phyloP scores from a whole-genome alignment of 2,329 filamentous ascomycete species.

The Metarhizium robertsii region DNA sequence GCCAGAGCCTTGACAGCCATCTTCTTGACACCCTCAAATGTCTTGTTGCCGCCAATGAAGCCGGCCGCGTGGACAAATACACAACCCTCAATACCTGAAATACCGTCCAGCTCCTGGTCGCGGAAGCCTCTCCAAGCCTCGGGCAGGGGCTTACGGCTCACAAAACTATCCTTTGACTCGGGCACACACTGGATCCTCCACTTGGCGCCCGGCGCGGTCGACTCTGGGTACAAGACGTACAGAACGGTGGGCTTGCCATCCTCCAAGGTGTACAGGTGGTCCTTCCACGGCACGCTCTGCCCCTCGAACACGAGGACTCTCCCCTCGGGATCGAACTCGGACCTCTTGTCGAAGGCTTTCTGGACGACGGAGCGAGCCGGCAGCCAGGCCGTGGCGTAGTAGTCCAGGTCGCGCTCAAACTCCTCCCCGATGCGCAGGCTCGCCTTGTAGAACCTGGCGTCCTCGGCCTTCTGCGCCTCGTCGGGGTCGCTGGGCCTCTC shows the following conservation, averaged over 20 bases:
- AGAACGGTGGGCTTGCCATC: constrained; percentile 50
- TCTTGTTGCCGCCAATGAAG: constrained; percentile 94
- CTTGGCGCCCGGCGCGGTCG: constrained; percentile 61
- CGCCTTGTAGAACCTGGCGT: constrained; percentile 68
- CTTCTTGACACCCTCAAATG: constrained; percentile 73
- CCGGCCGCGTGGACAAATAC: constrained; percentile 92
- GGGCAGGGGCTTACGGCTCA: constrained; percentile 84
- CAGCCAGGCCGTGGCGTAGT: constrained; percentile 70
- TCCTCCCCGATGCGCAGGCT: constrained; percentile 81
- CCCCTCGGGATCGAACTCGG: constrained; percentile 60
- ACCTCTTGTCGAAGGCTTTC: constrained; percentile 61
- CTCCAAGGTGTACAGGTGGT: constrained; percentile 88
- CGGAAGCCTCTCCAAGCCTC: constrained; percentile 87
- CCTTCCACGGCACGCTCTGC: constrained; percentile 86
- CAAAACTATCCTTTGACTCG: constrained; percentile 73
- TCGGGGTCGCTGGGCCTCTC: constrained; percentile 38
- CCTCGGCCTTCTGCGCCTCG: constrained; percentile 62
- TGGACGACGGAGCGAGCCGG: constrained; percentile 76
- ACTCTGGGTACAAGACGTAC: constrained; percentile 90
- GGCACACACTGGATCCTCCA: constrained; percentile 96
- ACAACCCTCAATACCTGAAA: constrained; percentile 60
- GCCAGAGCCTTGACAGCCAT: constrained; percentile 74
- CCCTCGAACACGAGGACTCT: constrained; percentile 71
- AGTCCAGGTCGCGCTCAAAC: constrained; percentile 72
- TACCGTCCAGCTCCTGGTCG: constrained; percentile 71